phyloP scores from a whole-genome alignment of 2,329 filamentous ascomycete genomes.

The Neonectria neomacrospora region DNA sequence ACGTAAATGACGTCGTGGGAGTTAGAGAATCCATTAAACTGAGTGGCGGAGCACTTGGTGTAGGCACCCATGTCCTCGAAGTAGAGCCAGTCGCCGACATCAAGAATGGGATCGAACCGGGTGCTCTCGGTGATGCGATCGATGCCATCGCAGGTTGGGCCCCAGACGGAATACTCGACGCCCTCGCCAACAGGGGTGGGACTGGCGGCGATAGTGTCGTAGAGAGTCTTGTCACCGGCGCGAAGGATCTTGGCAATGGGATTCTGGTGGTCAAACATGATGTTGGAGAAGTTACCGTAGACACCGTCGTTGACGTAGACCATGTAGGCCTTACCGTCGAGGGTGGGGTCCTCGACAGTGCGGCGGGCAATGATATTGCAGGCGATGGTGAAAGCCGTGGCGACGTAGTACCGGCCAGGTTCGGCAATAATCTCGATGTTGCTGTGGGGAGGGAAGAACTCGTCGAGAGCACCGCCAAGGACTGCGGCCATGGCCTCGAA shows the following conservation, averaged over 20 bases:
- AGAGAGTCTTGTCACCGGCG: conserved; percentile 66
- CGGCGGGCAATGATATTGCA: conserved; percentile 97
- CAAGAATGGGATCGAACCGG: conserved; percentile 78
- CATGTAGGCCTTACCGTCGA: conserved; percentile 84
- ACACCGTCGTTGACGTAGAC: conserved; percentile 97
- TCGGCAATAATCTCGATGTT: conserved; percentile 91
- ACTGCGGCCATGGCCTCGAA: conserved; percentile 92
- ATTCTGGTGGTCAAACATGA: conserved; percentile 98
- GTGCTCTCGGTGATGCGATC: conserved; percentile 90
- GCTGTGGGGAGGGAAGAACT: conserved; percentile 80
- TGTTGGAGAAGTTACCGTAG: conserved; percentile 98
- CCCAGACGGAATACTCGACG: conserved; percentile 95
- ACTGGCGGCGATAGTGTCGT: conserved; percentile 64
- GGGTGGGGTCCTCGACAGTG: conserved; percentile 78
- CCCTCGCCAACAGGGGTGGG: conserved; percentile 59
- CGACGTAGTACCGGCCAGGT: conserved; percentile 95
- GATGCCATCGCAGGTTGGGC: conserved; percentile 96
- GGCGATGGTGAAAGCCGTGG: conserved; percentile 91
- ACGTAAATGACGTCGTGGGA: conserved; percentile 94
- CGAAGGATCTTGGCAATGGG: conserved; percentile 85
- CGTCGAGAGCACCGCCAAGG: conserved; percentile 81
- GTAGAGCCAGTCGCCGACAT: conserved; percentile 98
- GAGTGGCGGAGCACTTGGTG: conserved; percentile 96
- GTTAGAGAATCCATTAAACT: conserved; percentile 97
- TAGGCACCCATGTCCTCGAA: conserved; percentile 99